Base-by-base conservation (phyloP, 2,329 filamentous ascomycete genomes). In the Xylaria sp. region DNA sequence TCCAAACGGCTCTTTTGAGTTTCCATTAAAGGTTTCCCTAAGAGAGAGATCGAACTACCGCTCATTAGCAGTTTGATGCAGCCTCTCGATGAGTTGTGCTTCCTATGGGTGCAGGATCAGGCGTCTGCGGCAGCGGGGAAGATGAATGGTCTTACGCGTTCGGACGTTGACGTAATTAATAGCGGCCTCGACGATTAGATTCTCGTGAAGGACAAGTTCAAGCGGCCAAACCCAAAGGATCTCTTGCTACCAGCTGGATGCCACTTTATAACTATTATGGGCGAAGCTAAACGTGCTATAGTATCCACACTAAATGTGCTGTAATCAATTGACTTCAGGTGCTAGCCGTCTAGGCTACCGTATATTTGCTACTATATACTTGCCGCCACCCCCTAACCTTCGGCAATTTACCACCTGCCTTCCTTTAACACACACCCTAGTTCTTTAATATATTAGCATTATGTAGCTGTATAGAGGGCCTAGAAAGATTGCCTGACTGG, bases 81-180 rank as follows among this genome's bases (percentile, higher is more conserved):
- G 58, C 76, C 76, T 0, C 71, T 78, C 33, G 75, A 78, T 35
- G 75, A 77, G 57, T 63, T 76, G 63, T 74, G 70, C 23, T 74
- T 72, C 43, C 60, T 76, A 38, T 77, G 72, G 73, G 68, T 76
- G 2, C 71, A 76, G 49, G 74, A 75, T 38, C 54, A 51, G 38
- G 25, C 2, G 61, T 68, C 5, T 71, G 73, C 15, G 11, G 38
- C 51, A n/a, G 1, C 37, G 14, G 37, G 37, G 15, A 54, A 43
- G 37, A 31, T 28, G n/a, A 19, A 2, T 23, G 55, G 55, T 2
- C 19, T 57, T 11, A 23, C n/a, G 4, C 45, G 45, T 4, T 15
- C 6, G 4, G 53, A 57, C 14, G 3, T 40, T 25, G 7, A 19
- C 4, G 42, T 17, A 0, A 14, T 57, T 31, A 49, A 57, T 9